Percentiles rank a stretch among this genome's conserved stretches.
Evolutionary conservation across 2,329 filamentous ascomycete genomes (phyloP).

Genomic region (Neonectria ditissima): DNA sequence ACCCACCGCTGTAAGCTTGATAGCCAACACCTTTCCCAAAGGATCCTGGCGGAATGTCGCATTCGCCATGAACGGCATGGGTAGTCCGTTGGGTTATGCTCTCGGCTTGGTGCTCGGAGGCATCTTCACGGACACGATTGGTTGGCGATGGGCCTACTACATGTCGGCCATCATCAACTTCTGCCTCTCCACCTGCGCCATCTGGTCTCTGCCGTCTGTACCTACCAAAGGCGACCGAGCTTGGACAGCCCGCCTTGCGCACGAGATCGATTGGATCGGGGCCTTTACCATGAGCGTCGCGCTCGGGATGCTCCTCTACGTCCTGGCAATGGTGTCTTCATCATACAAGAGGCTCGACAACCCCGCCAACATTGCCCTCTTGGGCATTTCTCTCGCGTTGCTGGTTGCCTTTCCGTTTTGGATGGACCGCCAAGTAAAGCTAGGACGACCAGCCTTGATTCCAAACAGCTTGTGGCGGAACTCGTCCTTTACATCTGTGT

Average conservation of each 20-base stretch:
- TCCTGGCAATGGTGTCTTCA: slow-evolving; percentile 59
- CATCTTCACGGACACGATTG: slow-evolving; percentile 56
- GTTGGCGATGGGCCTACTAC: slow-evolving; percentile 61
- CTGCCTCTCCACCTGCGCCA: slow-evolving; percentile 47
- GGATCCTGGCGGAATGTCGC: slow-evolving; percentile 53
- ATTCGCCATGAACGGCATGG: slow-evolving; percentile 57
- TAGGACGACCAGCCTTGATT: slow-evolving; percentile 65
- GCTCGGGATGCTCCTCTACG: slow-evolving; percentile 63
- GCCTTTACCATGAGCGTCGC: slow-evolving; percentile 48
- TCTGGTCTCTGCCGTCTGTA: slow-evolving; percentile 41
- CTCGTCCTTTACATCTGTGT: slow-evolving; percentile 65
- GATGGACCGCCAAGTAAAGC: slow-evolving; percentile 62
- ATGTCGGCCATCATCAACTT: slow-evolving; percentile 49
- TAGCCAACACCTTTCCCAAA: slow-evolving; percentile 44
- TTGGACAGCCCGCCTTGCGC: neutral
- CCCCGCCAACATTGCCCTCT: slow-evolving; percentile 53
- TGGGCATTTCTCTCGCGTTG: slow-evolving; percentile 56
- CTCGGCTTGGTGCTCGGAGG: slow-evolving; percentile 62
- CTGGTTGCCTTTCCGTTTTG: slow-evolving; percentile 65
- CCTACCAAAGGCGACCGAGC: neutral
- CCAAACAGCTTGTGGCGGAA: slow-evolving; percentile 71
- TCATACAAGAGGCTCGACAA: slow-evolving; percentile 54
- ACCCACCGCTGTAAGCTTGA: slow-evolving; percentile 49
- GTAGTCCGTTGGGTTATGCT: slow-evolving; percentile 60
- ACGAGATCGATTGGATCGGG: slow-evolving; percentile 61